These are phyloP conservation scores for Euryodendron excelsum DNA, from an alignment of 148 eudicot species.

Conservation along the genomic window DNA sequence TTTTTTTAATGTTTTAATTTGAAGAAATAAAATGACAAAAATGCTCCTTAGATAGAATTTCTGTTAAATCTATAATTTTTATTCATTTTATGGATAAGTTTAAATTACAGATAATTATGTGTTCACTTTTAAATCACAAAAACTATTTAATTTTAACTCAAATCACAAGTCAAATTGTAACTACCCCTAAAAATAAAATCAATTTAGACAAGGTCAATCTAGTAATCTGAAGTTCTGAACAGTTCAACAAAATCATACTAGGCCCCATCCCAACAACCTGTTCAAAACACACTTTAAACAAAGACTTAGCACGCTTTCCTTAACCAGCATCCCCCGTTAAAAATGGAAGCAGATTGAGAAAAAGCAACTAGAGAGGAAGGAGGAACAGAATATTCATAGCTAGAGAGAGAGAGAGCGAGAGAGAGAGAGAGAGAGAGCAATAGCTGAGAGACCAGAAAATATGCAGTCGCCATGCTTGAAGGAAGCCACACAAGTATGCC, in stretches of 20 bases:
- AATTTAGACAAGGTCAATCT: slow-evolving; percentile 18
- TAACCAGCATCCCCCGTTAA: slow-evolving; percentile 17
- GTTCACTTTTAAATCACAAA: too few relatives aligned
- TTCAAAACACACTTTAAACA: slow-evolving; percentile 8
- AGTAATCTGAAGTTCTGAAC: slow-evolving; percentile 7
- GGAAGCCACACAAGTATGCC: slow-evolving; percentile 48
- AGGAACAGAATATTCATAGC: neutral
- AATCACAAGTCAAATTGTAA: too few relatives aligned
- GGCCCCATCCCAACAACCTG: slow-evolving; percentile 23
- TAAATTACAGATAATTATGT: too few relatives aligned
- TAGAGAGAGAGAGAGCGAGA: neutral
- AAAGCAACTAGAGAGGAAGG: slow-evolving; percentile 12
- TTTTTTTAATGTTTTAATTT: too few relatives aligned
- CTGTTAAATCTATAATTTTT: too few relatives aligned
- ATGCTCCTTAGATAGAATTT: too few relatives aligned
- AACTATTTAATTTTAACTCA: too few relatives aligned
- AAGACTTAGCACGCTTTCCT: slow-evolving; percentile 16
- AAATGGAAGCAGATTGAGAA: neutral
- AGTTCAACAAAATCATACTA: slow-evolving; percentile 10
- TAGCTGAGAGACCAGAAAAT: too few relatives aligned
- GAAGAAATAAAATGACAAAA: too few relatives aligned
- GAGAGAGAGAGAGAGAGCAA: slow-evolving; percentile 3
- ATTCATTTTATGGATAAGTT: too few relatives aligned
- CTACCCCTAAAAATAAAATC: neutral
- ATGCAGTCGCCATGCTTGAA: slow-evolving; percentile 59